Conservation (phyloP, 345 rosid genomes). For the Jatropha curcas region DNA sequence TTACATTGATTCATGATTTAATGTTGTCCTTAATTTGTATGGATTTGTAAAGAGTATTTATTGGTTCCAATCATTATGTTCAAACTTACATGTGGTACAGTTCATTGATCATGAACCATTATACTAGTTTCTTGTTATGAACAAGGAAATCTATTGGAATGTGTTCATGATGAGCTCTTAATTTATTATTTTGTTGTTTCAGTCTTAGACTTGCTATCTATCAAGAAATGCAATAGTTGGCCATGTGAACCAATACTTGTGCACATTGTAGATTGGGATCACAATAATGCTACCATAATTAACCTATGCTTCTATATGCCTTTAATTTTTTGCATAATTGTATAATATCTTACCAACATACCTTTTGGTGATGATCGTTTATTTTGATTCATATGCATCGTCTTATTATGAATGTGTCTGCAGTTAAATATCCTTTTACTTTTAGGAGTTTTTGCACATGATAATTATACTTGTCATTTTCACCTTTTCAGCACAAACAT, state of each 20-base stretch:
- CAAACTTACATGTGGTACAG: not conserved
- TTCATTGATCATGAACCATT: not conserved
- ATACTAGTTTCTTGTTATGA: not conserved
- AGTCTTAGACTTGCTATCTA: too few relatives aligned
- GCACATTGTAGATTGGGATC: not conserved
- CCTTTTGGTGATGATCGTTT: not conserved
- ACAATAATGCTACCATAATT: not conserved
- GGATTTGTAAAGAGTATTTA: not conserved
- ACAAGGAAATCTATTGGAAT: not conserved
- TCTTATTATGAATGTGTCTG: not conserved
- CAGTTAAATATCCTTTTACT: not conserved
- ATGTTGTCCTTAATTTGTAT: not conserved
- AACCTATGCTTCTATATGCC: not conserved
- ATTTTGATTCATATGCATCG: not conserved
- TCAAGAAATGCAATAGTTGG: not conserved
- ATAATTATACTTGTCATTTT: not conserved
- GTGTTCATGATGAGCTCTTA: not conserved
- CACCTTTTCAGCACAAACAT: slow-evolving; percentile 64
- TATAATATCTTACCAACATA: not conserved
- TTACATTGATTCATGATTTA: not conserved
- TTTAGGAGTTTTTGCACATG: not conserved
- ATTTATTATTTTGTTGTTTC: not conserved
- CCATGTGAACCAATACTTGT: not conserved
- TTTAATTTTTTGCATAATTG: not conserved
- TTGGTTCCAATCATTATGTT: not conserved